A percentile compares a stretch with the other conserved stretches of the same genome.
Evolutionary conservation across 495 filamentous ascomycete genomes (phyloP).

Genomic region (Bryoglossum gracile): DNA sequence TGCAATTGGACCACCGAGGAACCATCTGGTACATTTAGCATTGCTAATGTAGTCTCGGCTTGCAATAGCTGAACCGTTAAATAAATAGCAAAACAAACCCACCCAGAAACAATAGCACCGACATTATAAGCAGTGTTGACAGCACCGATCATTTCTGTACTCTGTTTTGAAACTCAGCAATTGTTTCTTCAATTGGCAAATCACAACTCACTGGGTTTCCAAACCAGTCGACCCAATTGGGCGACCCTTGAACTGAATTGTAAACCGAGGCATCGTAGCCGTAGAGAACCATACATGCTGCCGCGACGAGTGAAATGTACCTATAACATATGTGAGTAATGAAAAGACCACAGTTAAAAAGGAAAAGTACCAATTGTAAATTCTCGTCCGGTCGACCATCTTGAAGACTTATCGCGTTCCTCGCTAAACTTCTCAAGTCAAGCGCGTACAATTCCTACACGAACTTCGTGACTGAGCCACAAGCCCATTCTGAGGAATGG

Average conservation of each 20-base stretch:
- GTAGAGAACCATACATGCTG: constrained; percentile 62
- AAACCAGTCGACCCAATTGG: constrained; percentile 54
- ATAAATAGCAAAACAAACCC: constrained; percentile 48
- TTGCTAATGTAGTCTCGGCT: no score
- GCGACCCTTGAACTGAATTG: constrained; percentile 54
- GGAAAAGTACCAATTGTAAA: background rate
- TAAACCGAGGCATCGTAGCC: constrained; percentile 61
- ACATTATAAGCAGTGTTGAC: constrained; percentile 59
- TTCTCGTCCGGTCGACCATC: background rate
- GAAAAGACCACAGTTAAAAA: no score
- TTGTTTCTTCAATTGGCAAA: background rate
- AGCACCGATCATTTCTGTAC: constrained; percentile 43
- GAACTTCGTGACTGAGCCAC: no score
- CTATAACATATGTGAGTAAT: no score
- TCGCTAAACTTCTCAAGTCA: no score
- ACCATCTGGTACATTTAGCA: no score
- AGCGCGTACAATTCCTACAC: no score
- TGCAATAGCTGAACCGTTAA: no score
- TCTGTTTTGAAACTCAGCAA: constrained; percentile 21
- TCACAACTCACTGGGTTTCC: constrained; percentile 35
- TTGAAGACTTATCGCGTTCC: no score
- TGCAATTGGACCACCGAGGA: constrained; percentile 26
- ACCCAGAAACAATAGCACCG: constrained; percentile 50
- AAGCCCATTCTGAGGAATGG: no score
- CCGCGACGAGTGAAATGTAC: constrained; percentile 55